phyloP scores from a whole-genome alignment of 2,329 filamentous ascomycete genomes.

The Aureobasidium sp. region DNA sequence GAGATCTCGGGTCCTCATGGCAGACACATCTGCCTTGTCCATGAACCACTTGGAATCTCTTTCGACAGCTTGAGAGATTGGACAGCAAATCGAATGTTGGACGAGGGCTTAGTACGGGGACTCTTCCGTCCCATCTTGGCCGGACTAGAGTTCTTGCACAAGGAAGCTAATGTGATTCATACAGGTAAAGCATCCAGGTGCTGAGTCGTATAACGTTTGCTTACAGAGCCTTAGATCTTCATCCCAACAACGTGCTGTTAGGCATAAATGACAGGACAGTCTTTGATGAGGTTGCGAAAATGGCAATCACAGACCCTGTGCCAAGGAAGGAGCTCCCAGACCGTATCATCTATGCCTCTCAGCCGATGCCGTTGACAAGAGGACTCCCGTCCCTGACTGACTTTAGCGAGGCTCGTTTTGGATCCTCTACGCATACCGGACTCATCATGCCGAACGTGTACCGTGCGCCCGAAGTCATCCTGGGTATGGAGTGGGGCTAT shows the following conservation, averaged over 20 bases:
- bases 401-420: slow-evolving; percentile 30
- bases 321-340: slow-evolving; percentile 23
- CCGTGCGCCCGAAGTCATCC: slow-evolving; percentile 31
- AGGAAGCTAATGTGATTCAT: slow-evolving; percentile 22
- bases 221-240: slow-evolving; percentile 18
- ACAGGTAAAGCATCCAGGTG: slow-evolving; percentile 18
- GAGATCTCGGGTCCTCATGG: slow-evolving; percentile 24
- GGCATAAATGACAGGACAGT: slow-evolving; percentile 16
- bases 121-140: slow-evolving; percentile 17
- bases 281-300: neutral
- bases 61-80: slow-evolving; percentile 28
- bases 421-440: slow-evolving; percentile 16
- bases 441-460: slow-evolving; percentile 28
- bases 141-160: slow-evolving; percentile 22
- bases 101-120: slow-evolving; percentile 7
- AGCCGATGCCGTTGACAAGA: slow-evolving; percentile 19
- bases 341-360: slow-evolving; percentile 24
- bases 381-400: slow-evolving; percentile 26
- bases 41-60: slow-evolving; percentile 31
- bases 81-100: slow-evolving; percentile 13
- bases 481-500: slow-evolving; percentile 29
- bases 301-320: neutral
- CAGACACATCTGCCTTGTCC: slow-evolving; percentile 29
- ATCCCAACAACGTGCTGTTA: slow-evolving; percentile 24
- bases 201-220: neutral